phyloP scores from a whole-genome alignment of 2,329 filamentous ascomycete species.

The Aspergillus pseudoterreus region DNA sequence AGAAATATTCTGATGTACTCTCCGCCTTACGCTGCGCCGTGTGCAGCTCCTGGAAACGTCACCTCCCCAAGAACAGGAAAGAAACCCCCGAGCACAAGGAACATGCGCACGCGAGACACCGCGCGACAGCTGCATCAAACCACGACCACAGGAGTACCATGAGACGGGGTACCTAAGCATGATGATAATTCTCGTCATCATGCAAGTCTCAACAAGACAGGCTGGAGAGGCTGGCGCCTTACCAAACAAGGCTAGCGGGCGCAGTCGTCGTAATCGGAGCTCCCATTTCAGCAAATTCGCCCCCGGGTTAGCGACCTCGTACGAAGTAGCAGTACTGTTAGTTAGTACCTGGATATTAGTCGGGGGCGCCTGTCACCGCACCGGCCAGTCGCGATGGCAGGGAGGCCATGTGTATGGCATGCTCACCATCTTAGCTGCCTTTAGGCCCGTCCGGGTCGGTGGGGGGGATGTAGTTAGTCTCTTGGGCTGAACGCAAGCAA shows the following conservation, averaged over 20 bases:
- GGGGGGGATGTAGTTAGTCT: conserved; percentile 7
- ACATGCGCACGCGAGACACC: no score
- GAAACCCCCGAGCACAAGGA: no score
- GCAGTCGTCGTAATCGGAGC: conserved; percentile 14
- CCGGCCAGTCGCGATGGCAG: conserved; percentile 1
- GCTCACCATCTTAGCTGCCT: conserved; percentile 14
- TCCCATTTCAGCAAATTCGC: conserved; percentile 3
- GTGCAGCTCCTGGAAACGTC: neutral
- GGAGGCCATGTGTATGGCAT: conserved; percentile 11
- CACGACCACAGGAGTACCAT: no score
- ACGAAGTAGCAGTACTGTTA: no score
- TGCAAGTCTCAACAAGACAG: neutral
- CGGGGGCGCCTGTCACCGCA: neutral
- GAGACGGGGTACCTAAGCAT: no score
- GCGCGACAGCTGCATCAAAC: no score
- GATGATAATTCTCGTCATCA: no score
- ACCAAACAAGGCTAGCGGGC: conserved; percentile 10
- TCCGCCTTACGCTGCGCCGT: neutral
- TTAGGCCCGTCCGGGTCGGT: conserved; percentile 10
- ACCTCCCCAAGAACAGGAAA: no score
- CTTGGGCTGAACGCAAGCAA: conserved; percentile 17
- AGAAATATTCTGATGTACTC: no score
- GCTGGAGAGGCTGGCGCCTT: neutral
- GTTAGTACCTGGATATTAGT: neutral
- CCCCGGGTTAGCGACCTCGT: no score